Evolutionary conservation across 1,139 yeast species (phyloP).

Genomic region (Hemisphaericaspora subhashii): DNA sequence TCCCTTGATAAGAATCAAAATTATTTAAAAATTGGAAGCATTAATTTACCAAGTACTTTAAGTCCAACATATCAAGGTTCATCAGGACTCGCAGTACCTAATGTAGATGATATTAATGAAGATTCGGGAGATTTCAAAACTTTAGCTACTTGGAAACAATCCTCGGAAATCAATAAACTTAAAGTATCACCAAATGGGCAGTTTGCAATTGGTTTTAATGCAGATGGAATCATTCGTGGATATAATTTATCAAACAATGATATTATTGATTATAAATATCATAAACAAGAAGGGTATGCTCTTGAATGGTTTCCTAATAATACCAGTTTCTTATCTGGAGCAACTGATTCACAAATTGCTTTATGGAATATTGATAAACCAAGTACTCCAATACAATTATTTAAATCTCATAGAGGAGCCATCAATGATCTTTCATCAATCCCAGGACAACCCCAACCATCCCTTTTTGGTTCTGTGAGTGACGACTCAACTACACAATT

Average conservation of each 20-base stretch:
- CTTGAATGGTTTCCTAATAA: slow-evolving; percentile 63
- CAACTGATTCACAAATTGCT: slow-evolving; percentile 66
- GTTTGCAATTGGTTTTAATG: slow-evolving; percentile 50
- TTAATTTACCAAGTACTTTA: slow-evolving; percentile 53
- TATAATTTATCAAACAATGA: slow-evolving; percentile 32
- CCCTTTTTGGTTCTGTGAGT: slow-evolving; percentile 67
- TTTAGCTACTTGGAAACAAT: slow-evolving; percentile 50
- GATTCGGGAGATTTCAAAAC: slow-evolving; percentile 32
- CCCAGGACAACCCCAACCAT: slow-evolving; percentile 30
- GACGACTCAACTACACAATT: slow-evolving; percentile 70
- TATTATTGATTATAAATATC: slow-evolving; percentile 51
- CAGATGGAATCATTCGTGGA: slow-evolving; percentile 48
- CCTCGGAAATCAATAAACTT: slow-evolving; percentile 54
- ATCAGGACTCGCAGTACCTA: slow-evolving; percentile 23
- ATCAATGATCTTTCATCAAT: slow-evolving; percentile 53
- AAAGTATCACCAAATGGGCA: slow-evolving; percentile 36
- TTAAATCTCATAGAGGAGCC: slow-evolving; percentile 48
- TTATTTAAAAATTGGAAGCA: slow-evolving; percentile 45
- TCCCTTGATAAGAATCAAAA: slow-evolving; percentile 41
- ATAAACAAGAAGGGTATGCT: slow-evolving; percentile 67
- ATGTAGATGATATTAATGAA: slow-evolving; percentile 19
- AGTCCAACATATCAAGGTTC: slow-evolving; percentile 24
- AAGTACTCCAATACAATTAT: slow-evolving; percentile 43
- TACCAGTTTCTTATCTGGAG: slow-evolving; percentile 58
- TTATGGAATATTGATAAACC: slow-evolving; percentile 61